phyloP scores from a whole-genome alignment of 2,329 filamentous ascomycete species.

The Phialophora verrucosa region DNA sequence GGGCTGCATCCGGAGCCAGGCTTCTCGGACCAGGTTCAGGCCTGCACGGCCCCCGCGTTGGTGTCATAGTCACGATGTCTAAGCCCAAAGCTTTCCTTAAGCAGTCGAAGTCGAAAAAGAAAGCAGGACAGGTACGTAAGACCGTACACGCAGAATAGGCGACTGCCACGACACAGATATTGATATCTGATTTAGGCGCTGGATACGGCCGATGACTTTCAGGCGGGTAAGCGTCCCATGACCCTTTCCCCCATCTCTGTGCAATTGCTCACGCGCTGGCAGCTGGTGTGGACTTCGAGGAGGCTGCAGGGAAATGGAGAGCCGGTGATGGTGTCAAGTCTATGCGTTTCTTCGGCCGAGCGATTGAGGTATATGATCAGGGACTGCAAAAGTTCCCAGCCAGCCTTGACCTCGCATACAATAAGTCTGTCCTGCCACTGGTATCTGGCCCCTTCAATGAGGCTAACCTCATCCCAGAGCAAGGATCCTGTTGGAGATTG shows the following conservation, averaged over 20 bases:
- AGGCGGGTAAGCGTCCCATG: conserved; percentile 56
- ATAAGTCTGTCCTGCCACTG: conserved; percentile 62
- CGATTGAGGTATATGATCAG: conserved; percentile 69
- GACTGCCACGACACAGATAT: conserved; percentile 10
- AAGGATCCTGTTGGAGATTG: conserved; percentile 71
- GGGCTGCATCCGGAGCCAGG: neutral
- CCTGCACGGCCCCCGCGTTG: neutral
- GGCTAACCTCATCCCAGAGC: conserved; percentile 55
- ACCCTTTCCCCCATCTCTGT: conserved; percentile 2
- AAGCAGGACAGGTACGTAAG: conserved; percentile 46
- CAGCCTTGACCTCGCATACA: conserved; percentile 75
- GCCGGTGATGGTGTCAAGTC: conserved; percentile 72
- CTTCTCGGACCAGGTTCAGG: neutral
- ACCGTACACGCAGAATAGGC: neutral
- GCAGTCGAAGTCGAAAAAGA: conserved; percentile 39
- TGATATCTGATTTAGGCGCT: conserved; percentile 52
- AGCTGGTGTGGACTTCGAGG: conserved; percentile 71
- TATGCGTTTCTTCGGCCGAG: conserved; percentile 63
- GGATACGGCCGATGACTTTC: conserved; percentile 69
- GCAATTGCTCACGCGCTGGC: conserved; percentile 1
- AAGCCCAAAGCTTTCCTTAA: conserved; percentile 40
- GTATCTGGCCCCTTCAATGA: conserved; percentile 2
- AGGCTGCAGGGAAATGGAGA: conserved; percentile 75
- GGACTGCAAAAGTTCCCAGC: conserved; percentile 65
- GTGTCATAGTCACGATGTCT: conserved; percentile 26